Percentiles rank a stretch among this genome's conserved stretches.
phyloP scores from a whole-genome alignment of 2,329 filamentous ascomycete genomes.

The Penicillium decumbens region DNA sequence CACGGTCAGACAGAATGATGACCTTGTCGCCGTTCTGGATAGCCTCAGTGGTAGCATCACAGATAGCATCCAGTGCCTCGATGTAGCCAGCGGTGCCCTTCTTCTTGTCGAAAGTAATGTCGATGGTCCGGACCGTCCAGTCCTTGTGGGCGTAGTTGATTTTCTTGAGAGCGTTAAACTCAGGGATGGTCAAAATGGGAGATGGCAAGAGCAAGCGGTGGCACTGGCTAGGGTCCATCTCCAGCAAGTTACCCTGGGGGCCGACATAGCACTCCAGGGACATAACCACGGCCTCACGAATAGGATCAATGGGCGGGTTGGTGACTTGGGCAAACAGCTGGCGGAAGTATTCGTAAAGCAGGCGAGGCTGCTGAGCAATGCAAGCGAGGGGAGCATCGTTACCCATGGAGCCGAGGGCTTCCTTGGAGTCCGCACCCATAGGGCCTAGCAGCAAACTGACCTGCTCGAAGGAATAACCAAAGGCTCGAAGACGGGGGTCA shows the following conservation, averaged over 20 bases:
- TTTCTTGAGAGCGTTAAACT: slow-evolving; percentile 82
- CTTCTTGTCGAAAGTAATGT: slow-evolving; percentile 86
- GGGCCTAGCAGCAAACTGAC: slow-evolving; percentile 85
- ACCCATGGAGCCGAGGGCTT: slow-evolving; percentile 94
- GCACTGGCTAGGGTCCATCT: slow-evolving; percentile 89
- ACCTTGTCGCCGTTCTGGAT: slow-evolving; percentile 80
- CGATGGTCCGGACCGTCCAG: slow-evolving; percentile 86
- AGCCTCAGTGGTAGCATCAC: slow-evolving; percentile 74
- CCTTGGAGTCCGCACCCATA: slow-evolving; percentile 96
- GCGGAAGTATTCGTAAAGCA: slow-evolving; percentile 94
- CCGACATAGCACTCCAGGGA: slow-evolving; percentile 94
- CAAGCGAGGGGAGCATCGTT: slow-evolving; percentile 93
- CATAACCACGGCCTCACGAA: slow-evolving; percentile 97
- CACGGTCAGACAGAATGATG: slow-evolving; percentile 83
- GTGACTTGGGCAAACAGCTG: slow-evolving; percentile 97
- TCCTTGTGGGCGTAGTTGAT: slow-evolving; percentile 66
- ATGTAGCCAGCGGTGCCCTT: slow-evolving; percentile 80
- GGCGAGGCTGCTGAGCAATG: slow-evolving; percentile 79
- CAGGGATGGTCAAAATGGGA: slow-evolving; percentile 80
- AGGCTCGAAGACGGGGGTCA: slow-evolving; percentile 77
- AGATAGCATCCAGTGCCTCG: slow-evolving; percentile 81
- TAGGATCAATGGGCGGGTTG: slow-evolving; percentile 95
- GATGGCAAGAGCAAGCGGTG: slow-evolving; percentile 79
- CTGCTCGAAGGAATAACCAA: slow-evolving; percentile 93
- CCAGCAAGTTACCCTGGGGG: slow-evolving; percentile 87